Base-by-base conservation (phyloP, 129 eudicot species). In the Tagetes patula region DNA sequence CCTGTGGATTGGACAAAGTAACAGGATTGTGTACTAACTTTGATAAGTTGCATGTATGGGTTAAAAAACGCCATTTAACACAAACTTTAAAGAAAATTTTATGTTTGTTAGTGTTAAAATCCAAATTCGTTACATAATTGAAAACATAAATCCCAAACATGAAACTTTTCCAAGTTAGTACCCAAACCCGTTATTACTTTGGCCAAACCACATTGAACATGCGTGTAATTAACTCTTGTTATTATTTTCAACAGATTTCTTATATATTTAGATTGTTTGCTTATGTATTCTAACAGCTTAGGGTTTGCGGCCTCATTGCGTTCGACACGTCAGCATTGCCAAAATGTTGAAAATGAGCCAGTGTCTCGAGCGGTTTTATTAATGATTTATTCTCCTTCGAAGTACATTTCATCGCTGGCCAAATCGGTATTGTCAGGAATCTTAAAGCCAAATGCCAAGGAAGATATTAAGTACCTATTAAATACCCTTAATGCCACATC, bases 331-430 rank as follows among this genome's bases (percentile, higher is more conserved):
- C 95, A 83, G 70, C 65, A 75, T 65, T 79, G 83, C 67, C 87
- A 62, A 70, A 79, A 32, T 61, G 82, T 70, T 62, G 84, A 47
- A 65, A 78, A 76, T 52, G 89, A 85, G 82, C 69, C 88, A 59
- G 98, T 84, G 20, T 81, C 79, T 27, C 82, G 87, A 85, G 86
- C 96, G 65, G 85, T 86, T 72, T 80, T 92, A 41, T 71, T 92
- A 76, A 87, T 92, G 96, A 82, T 92, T 71, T 85, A 85, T 75
- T 92, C 98, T 69, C 95, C 98, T 58, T 87, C 84, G 78, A 82
- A 80, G 69, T 87, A 78, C 68, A 85, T 92, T 69, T 75, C 89
- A 76, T 77, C 89, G 37, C 69, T 62, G 43, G 67, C 87, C 69
- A 87, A 82, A 79, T 79, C 67, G 42, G 8, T 84, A 41, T 77